A percentile compares a stretch with the other conserved stretches of the same genome.
phyloP scores from a whole-genome alignment of 495 filamentous ascomycete genomes.

The Patellaria atrata region DNA sequence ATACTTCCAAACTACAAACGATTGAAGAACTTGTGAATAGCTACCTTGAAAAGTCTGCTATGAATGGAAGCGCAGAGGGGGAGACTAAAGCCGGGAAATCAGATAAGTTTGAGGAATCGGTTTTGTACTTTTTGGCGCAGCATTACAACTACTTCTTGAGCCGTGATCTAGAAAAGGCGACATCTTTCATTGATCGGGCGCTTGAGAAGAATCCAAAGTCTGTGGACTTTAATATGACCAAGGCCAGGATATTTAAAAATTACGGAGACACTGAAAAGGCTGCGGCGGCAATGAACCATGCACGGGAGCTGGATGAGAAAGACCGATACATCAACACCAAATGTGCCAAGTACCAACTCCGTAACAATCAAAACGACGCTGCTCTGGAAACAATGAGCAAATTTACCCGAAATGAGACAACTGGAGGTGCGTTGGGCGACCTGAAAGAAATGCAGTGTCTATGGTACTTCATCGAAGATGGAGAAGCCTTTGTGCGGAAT shows the following conservation, averaged over 20 bases:
- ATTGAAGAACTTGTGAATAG: slow-evolving; percentile 66
- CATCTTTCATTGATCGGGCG: slow-evolving; percentile 70
- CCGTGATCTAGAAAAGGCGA: slow-evolving; percentile 67
- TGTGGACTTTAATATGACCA: slow-evolving; percentile 89
- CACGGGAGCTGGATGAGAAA: slow-evolving; percentile 65
- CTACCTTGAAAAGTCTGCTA: slow-evolving; percentile 42
- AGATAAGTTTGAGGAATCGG: slow-evolving; percentile 54
- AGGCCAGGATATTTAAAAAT: slow-evolving; percentile 91
- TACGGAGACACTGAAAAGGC: slow-evolving; percentile 67
- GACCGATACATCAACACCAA: slow-evolving; percentile 98
- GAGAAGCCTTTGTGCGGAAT: slow-evolving; percentile 74
- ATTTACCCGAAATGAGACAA: slow-evolving; percentile 83
- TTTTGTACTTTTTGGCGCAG: slow-evolving; percentile 84
- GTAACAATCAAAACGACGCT: slow-evolving; percentile 78
- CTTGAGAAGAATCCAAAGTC: slow-evolving; percentile 61
- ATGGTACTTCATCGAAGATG: slow-evolving; percentile 94
- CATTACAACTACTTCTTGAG: slow-evolving; percentile 91
- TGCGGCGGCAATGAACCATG: slow-evolving; percentile 75
- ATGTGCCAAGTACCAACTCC: slow-evolving; percentile 88
- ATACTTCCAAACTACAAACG: slow-evolving; percentile 56
- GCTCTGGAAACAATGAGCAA: slow-evolving; percentile 80
- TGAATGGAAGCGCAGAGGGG: slow-evolving; percentile 33
- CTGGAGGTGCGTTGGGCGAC: slow-evolving; percentile 77
- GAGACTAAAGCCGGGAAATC: slow-evolving; percentile 38
- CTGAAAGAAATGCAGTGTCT: slow-evolving; percentile 97